Evolutionary conservation across 2,329 filamentous ascomycete genomes (phyloP), one percentile per base, ranked within the genome.

Genomic region (Xylariaceae sp.): DNA sequence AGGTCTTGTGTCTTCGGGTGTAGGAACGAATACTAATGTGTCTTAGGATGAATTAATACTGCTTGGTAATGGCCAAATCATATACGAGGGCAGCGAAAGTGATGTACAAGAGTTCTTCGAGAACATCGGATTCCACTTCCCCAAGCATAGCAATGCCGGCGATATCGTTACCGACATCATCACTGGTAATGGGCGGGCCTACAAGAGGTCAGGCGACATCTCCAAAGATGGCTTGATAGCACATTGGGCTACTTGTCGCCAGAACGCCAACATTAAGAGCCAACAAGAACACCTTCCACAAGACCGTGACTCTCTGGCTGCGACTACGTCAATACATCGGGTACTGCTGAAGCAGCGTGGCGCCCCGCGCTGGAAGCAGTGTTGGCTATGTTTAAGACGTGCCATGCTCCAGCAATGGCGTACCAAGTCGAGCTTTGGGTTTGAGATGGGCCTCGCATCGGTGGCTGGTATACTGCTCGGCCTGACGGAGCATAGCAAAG

Each of bases 121-220:
- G 60, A 62, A 70, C 27, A 67, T 80, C 10, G 82, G 82, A 2
- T 85, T 79, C 64, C 61, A 66, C 0, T 82, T 85, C 53, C 77
- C 77, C 0, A 54, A 67, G 13, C 72, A 78, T 51, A 73, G 72
- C 37, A 86, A 86, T 58, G 76, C 75, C 5, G 82, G 79, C 7
- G 83, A 86, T 57, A 72, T 81, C 1, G 75, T 85, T 20, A 82
- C 82, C n/a, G 82, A 86, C 47, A 84, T 85, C 58, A 79, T 85
- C 60, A 81, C 81, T 0, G 82, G 82, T 3, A 80, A 83, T 57
- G 81, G 81, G 0, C 70, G 75, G 11, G 64, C 72, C 10, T 83
- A 84, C 67, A 80, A 81, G 57, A 60, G 55, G 3, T 64, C 62
- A 0, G 77, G 77, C 4, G 76, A 81, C 32, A 72, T 78, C 23